Evolutionary conservation across 345 rosid genomes (phyloP).

Genomic region (Limnanthes douglasii): DNA sequence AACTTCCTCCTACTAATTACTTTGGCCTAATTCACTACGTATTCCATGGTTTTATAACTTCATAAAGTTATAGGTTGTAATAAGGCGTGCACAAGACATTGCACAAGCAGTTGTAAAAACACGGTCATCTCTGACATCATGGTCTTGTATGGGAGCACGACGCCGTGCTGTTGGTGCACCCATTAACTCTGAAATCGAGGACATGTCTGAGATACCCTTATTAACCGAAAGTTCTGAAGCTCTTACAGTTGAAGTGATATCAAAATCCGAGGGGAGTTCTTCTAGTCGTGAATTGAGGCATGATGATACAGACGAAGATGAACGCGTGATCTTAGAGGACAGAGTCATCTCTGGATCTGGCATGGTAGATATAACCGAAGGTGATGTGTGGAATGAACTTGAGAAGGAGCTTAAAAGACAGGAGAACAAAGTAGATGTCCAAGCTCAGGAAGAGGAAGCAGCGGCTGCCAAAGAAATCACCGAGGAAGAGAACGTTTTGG

Average conservation of each 20-base stretch:
- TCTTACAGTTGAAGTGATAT: constrained; percentile 15
- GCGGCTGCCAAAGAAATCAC: constrained; percentile 64
- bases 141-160: constrained; percentile 95
- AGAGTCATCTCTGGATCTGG: constrained; percentile 29
- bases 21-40: background rate
- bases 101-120: constrained; percentile 84
- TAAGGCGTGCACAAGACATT: constrained; percentile 81
- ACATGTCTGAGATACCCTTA: constrained; percentile 23
- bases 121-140: constrained; percentile 60
- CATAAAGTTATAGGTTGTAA: constrained; percentile 40
- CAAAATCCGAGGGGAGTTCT: constrained; percentile 19
- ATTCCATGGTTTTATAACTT: background rate
- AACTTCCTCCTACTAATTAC: background rate
- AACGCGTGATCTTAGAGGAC: constrained; percentile 61
- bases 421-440: constrained; percentile 34
- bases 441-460: constrained; percentile 61
- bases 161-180: constrained; percentile 36
- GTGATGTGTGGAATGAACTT: constrained; percentile 75
- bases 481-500: constrained; percentile 48
- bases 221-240: constrained; percentile 31
- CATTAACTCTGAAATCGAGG: constrained; percentile 26
- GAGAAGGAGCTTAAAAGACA: constrained; percentile 73
- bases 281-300: constrained; percentile 38
- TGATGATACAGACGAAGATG: constrained; percentile 56
- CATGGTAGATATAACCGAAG: constrained; percentile 43